These are phyloP conservation scores for Botrytis hyacinthi DNA, from an alignment of 2,329 filamentous ascomycete species.

Conservation along the genomic window DNA sequence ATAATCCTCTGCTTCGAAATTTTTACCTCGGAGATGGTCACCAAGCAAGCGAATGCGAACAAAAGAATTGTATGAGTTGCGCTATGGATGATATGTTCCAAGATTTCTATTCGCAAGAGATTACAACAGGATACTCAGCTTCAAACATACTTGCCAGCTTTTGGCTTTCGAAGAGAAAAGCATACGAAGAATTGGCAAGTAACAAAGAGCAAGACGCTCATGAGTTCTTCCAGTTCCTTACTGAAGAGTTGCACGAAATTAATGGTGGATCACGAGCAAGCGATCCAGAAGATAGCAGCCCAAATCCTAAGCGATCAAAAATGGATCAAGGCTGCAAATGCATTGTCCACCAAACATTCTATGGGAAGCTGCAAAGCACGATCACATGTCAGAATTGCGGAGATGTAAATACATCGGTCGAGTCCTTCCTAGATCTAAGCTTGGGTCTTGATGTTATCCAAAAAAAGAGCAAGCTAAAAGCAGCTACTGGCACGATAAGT, in stretches of 20 bases:
- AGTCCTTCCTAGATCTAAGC: constrained; percentile 88
- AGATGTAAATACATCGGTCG: constrained; percentile 76
- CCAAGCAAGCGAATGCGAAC: constrained; percentile 68
- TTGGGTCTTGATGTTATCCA: constrained; percentile 76
- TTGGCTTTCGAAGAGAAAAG: constrained; percentile 78
- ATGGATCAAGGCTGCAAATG: constrained; percentile 64
- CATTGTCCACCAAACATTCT: constrained; percentile 92
- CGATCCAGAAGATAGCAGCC: constrained; percentile 28
- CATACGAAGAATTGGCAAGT: constrained; percentile 74
- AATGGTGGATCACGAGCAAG: constrained; percentile 57
- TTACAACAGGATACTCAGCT: constrained; percentile 85
- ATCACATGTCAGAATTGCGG: constrained; percentile 88
- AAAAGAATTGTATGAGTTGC: constrained; percentile 63
- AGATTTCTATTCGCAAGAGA: constrained; percentile 69
- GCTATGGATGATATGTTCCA: constrained; percentile 74
- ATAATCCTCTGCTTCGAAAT: constrained; percentile 87
- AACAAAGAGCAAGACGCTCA: constrained; percentile 97
- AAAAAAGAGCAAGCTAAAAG: constrained; percentile 58
- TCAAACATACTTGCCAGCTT: constrained; percentile 85
- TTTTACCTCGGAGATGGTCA: constrained; percentile 93
- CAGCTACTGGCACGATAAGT: constrained; percentile 48
- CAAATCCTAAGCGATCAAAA: constrained; percentile 30
- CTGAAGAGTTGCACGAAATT: constrained; percentile 84
- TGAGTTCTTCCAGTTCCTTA: constrained; percentile 93
- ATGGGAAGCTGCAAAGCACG: constrained; percentile 84